Base-by-base conservation (phyloP, 2,329 filamentous ascomycete species). In the Calonectria crousiana region DNA sequence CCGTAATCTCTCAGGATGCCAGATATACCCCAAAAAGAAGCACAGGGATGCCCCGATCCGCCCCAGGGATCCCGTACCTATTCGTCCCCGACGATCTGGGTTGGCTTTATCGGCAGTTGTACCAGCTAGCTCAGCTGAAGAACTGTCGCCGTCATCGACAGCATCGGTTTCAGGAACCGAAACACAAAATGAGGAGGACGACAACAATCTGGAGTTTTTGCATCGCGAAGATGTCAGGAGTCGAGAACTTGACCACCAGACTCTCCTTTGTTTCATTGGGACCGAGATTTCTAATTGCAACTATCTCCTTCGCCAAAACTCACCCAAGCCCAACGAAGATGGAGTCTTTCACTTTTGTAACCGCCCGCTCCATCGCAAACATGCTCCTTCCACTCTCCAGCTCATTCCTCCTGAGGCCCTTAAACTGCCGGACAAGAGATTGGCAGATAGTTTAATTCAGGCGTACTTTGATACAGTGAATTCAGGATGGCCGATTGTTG, bases 391-490 rank as follows among this genome's bases (percentile, higher is more conserved):
- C 6, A 20, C 23, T 41, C 36, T 38, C 5, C 56, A 28, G 10
- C 56, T 28, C 36, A 71, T 73, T 38, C 71, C 71, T 38, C 65
- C 32, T 6, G 71, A 69, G 11, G 65, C 56, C 4, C 44, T 73
- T 10, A 41, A 44, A 8, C 9, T 69, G 32, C 71, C 71, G 6
- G 47, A 44, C 6, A 34, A 51, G 34, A 47, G 4, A 2, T 13
- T 69, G 2, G 71, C 53, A 13, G 71, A 69, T 32, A 34, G 11
- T 36, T 47, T 73, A 8, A 28, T 69, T 2, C 30, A 32, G 3
- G 53, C 28, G 4, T 73, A 73, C 34, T 73, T 73, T 36, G 49
- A 38, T 18, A 34, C 56, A 11, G 71, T 73, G 28, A 73, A 73
- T 23, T 20, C 23, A 1, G 71, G 65, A 3, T 73, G 51, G 36